Evolutionary conservation across 2,329 filamentous ascomycete genomes (phyloP), one percentile per base, ranked within the genome.

Genomic region (Fusarium sororula): DNA sequence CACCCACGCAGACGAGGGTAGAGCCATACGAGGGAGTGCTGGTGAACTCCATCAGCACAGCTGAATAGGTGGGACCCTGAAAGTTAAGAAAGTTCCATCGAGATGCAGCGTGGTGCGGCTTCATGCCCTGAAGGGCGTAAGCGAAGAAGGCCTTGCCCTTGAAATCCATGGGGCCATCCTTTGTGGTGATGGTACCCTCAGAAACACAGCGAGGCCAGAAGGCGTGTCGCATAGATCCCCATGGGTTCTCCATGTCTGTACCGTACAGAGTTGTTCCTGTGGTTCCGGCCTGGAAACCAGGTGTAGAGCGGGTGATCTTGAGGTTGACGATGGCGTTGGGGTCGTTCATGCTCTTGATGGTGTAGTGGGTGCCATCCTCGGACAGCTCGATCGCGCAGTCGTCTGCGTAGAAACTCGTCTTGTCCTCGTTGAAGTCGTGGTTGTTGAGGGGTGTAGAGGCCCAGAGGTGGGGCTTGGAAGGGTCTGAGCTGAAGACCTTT

Each of bases 41-140:
- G 42, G 91, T 97, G 83, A 92, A 99, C 83, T 98, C 93, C 96
- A 99, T 99, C 86, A 98, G 87, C 75, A 97, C 85, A 35, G 95
- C 96, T 35, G 95, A 96, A 85, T 94, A 93, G 26, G 87, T 94
- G 28, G 94, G 92, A 20, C 94, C 92, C 82, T 98, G 95, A 86
- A 98, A 98, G 84, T 95, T 90, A 83, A 90, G 88, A 85, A 98
- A 99, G 84, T 96, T 98, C 96, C 96, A 99, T 73, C 90, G 91
- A 37, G 93, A 91, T 70, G 96, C 95, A 68, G 95, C 93, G 82
- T 99, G 97, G 83, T 99, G 96, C 45, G 96, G 96, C 89, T 99
- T 99, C 96, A 98, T 98, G 82, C 95, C 96, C 85, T 98, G 96
- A 57, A 98, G 86, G 45, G 94, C 95, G 82, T 96, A 93, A 75